Evolutionary conservation across 2,329 filamentous ascomycete species (phyloP).

Genomic region (Elsinoe australis): DNA sequence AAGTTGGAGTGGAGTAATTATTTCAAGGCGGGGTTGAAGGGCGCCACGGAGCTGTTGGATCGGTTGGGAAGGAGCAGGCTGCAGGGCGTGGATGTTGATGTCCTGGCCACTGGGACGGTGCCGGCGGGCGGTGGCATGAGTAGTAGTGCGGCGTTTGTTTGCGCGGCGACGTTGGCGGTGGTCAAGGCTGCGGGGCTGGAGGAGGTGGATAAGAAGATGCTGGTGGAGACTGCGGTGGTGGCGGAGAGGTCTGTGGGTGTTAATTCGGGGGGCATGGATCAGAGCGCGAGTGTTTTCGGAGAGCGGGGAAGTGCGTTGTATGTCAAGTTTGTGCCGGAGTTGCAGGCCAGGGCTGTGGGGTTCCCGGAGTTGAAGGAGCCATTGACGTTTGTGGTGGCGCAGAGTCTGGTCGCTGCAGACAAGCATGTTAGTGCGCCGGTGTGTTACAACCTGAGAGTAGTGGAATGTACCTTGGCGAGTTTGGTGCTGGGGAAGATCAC

Average conservation of each 20-base stretch:
- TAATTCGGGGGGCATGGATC: constrained; percentile 97
- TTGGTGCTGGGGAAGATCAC: constrained; percentile 54
- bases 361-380: constrained; percentile 77
- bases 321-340: constrained; percentile 76
- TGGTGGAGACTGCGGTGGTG: constrained; percentile 88
- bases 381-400: constrained; percentile 84
- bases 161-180: constrained; percentile 78
- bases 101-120: constrained; percentile 85
- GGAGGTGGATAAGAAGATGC: constrained; percentile 77
- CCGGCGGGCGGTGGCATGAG: constrained; percentile 87
- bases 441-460: constrained; percentile 93
- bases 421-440: constrained; percentile 90
- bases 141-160: constrained; percentile 90
- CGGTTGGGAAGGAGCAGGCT: constrained; percentile 56
- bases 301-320: constrained; percentile 78
- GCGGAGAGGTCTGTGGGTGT: constrained; percentile 92
- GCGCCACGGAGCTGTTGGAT: constrained; percentile 69
- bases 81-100: constrained; percentile 68
- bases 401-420: constrained; percentile 88
- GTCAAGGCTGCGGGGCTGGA: constrained; percentile 75
- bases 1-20: constrained; percentile 96
- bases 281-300: constrained; percentile 91
- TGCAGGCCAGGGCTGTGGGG: constrained; percentile 67
- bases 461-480: constrained; percentile 87
- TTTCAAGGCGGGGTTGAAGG: constrained; percentile 85